These are phyloP conservation scores for Diplodia scrobiculata DNA, from an alignment of 2,329 filamentous ascomycete genomes.

Conservation along the genomic window DNA sequence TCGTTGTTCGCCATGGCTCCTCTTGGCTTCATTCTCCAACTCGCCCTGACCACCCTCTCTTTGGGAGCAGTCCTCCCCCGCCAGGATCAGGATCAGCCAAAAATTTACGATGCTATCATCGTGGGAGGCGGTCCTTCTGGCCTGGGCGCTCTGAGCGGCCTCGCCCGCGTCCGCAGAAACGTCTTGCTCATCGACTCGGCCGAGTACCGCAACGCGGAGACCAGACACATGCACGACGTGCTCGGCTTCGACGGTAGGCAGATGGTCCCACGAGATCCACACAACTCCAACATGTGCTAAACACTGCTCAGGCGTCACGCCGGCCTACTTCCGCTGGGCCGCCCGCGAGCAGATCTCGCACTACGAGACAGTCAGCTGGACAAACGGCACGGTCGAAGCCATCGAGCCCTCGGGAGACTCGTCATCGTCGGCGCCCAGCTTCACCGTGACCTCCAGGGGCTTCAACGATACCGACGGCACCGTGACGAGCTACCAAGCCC, in stretches of 20 bases:
- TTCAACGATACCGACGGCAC: neutral
- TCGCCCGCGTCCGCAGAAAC: conserved; percentile 46
- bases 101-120: conserved; percentile 37
- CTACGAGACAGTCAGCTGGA: conserved; percentile 5
- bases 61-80: conserved; percentile 3
- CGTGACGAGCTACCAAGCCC: neutral
- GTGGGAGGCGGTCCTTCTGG: conserved; percentile 52
- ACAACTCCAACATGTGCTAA: neutral
- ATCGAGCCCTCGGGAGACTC: neutral
- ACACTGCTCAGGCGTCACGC: conserved; percentile 3
- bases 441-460: neutral
- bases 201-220: conserved; percentile 48
- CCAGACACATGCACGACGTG: conserved; percentile 49
- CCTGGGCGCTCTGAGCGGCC: conserved; percentile 45
- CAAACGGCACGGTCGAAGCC: neutral
- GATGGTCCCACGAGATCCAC: neutral
- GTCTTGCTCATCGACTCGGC: conserved; percentile 50
- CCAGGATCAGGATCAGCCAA: conserved; percentile 4
- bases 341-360: conserved; percentile 7
- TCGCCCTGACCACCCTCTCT: conserved; percentile 1
- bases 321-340: conserved; percentile 12
- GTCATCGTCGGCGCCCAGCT: neutral
- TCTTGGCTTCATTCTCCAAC: neutral
- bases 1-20: conserved; percentile 11
- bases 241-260: conserved; percentile 18